Conservation (phyloP, 768 basidiomycete genomes). For the Termitomyces sp. region DNA sequence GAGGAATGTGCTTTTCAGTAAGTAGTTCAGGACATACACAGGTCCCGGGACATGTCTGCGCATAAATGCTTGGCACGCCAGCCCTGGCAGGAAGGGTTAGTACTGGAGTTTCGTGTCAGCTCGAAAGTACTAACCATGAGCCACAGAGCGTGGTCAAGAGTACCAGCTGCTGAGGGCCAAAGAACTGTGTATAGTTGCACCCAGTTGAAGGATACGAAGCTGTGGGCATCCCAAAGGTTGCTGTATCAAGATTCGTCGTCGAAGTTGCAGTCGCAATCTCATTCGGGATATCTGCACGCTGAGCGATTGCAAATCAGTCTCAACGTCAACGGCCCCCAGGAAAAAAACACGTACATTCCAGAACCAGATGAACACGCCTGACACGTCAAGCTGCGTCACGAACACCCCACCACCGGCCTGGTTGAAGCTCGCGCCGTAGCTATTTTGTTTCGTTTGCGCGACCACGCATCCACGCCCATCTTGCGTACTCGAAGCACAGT, state of each 20-base stretch:
- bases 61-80: conserved; percentile 38
- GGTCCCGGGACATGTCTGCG: conserved; percentile 35
- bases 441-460: conserved; percentile 34
- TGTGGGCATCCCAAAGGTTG: conserved; percentile 54
- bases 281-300: conserved; percentile 41
- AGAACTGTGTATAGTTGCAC: conserved; percentile 52
- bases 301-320: background rate
- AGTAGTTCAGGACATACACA: conserved; percentile 26
- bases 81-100: conserved; percentile 25
- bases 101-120: background rate
- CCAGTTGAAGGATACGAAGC: conserved; percentile 54
- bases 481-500: conserved; percentile 21
- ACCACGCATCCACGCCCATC: conserved; percentile 39
- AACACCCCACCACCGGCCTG: conserved; percentile 49
- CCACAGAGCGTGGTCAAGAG: conserved; percentile 69
- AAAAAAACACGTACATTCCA: conserved; percentile 17
- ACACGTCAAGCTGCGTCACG: conserved; percentile 62
- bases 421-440: conserved; percentile 45
- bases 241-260: conserved; percentile 32
- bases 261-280: conserved; percentile 29
- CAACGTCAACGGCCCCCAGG: background rate
- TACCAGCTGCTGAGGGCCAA: conserved; percentile 61
- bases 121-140: conserved; percentile 22
- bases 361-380: conserved; percentile 28
- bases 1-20: background rate